Evolutionary conservation across 768 basidiomycete species (phyloP), one percentile per base, ranked within the genome.

Genomic region (Agaricus blazei): DNA sequence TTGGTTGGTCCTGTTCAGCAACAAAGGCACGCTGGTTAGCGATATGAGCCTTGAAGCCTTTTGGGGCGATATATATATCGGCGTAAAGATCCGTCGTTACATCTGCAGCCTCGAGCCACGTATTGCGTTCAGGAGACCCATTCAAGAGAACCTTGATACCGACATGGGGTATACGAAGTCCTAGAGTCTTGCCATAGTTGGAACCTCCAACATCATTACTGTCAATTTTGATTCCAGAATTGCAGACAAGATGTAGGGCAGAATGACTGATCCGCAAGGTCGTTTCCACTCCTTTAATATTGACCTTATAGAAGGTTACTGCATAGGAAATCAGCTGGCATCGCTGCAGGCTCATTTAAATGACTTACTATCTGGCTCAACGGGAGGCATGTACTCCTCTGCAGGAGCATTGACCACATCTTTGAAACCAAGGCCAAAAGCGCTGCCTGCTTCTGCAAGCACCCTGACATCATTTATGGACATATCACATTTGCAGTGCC

Each of bases 281-380:
- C 6, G 79, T 60, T 51, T 90, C 81, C 23, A 88, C 48, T 2
- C 74, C 64, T 41, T 73, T 75, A 29, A 92, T 31, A 0, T 77
- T 70, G 23, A 95, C 64, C 58, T 89, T 93, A 62, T 93, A 68
- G 63, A 96, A 92, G 0, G 94, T 97, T 34, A 93, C 94, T 96
- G 52, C 23, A 42, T 24, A 51, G 45, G 6, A 19, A 47, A 28
- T 48, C 38, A 60, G 52, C 43, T 24, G 28, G 37, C 51, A 56
- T 36, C 15, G 38, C 55, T 50, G 51, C 43, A 15, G 46, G 48
- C n/a, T 47, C 31, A 9, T 37, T 34, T 48, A n/a, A 48, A 15
- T 29, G 24, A 54, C 83, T 62, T 61, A 91, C 93, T 79, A 70
- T 98, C 96, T 11, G 92, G 90, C 62, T 89, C 87, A 8, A 78